These are phyloP conservation scores for Suillus lakei DNA, from an alignment of 768 basidiomycete species.

Conservation along the genomic window DNA sequence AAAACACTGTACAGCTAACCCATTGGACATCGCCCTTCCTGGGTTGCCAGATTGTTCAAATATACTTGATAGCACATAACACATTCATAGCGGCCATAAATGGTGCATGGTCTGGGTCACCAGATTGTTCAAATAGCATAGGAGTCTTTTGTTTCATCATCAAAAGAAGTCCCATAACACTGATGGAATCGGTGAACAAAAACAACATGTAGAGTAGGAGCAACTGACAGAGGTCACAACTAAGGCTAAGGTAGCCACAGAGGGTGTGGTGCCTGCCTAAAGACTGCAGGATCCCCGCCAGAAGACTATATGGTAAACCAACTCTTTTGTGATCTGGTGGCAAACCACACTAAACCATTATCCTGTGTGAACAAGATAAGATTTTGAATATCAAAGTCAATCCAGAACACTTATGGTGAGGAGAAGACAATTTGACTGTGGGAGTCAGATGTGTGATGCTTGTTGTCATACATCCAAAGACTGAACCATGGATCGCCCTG, in stretches of 20 bases:
- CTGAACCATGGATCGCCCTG: neutral
- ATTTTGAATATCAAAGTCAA: neutral
- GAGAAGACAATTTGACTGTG: neutral
- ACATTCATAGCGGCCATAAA: neutral
- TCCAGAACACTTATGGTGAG: neutral
- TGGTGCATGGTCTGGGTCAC: neutral
- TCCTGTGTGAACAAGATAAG: neutral
- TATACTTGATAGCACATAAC: neutral
- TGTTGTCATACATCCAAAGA: neutral
- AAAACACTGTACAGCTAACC: neutral
- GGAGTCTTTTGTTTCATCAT: no score
- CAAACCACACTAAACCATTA: neutral
- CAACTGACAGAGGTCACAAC: no score
- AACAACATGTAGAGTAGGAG: no score
- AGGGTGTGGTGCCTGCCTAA: neutral
- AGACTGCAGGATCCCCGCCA: neutral
- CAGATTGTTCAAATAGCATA: neutral
- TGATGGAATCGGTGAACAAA: no score
- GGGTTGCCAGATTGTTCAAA: no score
- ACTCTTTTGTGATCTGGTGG: neutral
- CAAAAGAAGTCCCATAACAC: no score
- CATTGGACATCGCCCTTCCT: neutral
- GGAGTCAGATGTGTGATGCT: neutral
- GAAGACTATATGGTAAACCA: neutral
- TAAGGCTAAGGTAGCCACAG: no score